A percentile compares a stretch with the other conserved stretches of the same genome.
Evolutionary conservation across 176 grass and related monocot genomes (phyloP).

Genomic region (Avena insularis): DNA sequence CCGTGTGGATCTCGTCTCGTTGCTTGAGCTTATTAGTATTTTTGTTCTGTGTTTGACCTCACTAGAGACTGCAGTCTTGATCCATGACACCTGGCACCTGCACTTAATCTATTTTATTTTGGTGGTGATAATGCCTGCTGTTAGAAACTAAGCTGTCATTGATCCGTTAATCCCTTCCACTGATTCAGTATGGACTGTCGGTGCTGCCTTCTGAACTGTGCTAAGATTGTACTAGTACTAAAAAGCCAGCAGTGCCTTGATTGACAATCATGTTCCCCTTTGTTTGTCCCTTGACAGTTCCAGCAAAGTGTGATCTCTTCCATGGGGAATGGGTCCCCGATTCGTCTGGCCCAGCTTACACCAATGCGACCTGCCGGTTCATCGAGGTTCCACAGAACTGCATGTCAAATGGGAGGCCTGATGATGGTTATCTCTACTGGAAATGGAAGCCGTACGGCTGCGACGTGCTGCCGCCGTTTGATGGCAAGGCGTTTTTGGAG

Average conservation of each 20-base stretch:
- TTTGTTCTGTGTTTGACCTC: slow-evolving; percentile 33
- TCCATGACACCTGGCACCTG: not conserved
- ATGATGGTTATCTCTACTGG: slow-evolving; percentile 80
- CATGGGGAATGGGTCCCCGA: slow-evolving; percentile 77
- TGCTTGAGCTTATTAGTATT: not conserved
- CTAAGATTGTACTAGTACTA: not conserved
- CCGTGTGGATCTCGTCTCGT: slow-evolving; percentile 14
- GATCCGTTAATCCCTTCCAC: not conserved
- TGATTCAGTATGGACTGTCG: slow-evolving; percentile 36
- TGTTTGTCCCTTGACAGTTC: not conserved
- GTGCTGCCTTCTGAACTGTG: not conserved
- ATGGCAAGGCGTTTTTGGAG: slow-evolving; percentile 67
- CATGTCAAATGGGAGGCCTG: slow-evolving; percentile 82
- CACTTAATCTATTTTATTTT: not conserved
- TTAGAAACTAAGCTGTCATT: not conserved
- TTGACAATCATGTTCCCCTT: not conserved
- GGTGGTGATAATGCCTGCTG: not conserved
- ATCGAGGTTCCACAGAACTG: slow-evolving; percentile 94
- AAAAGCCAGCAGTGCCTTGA: not conserved
- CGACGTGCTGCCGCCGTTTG: slow-evolving; percentile 62
- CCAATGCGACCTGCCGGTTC: slow-evolving; percentile 80
- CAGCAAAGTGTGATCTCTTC: slow-evolving; percentile 82
- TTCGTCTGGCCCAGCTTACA: slow-evolving; percentile 68
- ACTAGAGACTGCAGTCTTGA: not conserved
- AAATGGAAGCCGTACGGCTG: slow-evolving; percentile 89